phyloP scores from a whole-genome alignment of 1,284 basidiomycete genomes.

The Tilletia setariae region DNA sequence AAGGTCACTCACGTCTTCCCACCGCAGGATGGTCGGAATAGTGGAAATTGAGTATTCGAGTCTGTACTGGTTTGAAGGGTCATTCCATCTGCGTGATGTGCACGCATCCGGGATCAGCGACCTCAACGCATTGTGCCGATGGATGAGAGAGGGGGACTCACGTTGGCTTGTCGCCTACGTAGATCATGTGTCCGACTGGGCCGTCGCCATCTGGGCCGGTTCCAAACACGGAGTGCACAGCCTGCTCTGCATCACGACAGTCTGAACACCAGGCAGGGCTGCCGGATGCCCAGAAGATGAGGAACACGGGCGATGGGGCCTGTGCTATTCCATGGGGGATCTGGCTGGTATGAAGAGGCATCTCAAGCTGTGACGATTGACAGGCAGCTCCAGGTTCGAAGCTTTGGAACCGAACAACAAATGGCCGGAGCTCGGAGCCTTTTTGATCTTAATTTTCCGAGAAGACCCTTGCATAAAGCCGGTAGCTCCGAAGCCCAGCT shows the following conservation, averaged over 20 bases:
- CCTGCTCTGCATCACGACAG: conserved; percentile 34
- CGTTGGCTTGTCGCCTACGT: conserved; percentile 31
- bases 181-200: conserved; percentile 27
- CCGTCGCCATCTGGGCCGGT: neutral
- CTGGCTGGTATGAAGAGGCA: conserved; percentile 6
- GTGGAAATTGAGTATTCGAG: conserved; percentile 30
- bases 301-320: conserved; percentile 17
- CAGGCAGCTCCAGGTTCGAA: neutral
- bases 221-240: conserved; percentile 30
- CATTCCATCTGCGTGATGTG: conserved; percentile 25
- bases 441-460: too few species aligned
- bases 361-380: neutral
- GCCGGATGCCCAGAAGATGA: conserved; percentile 41
- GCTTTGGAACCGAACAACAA: too few species aligned
- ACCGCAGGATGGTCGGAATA: conserved; percentile 36
- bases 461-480: too few species aligned
- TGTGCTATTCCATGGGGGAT: neutral
- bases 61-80: conserved; percentile 29
- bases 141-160: neutral
- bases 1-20: neutral
- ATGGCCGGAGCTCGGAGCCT: too few species aligned
- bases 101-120: too few species aligned
- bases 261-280: conserved; percentile 40
- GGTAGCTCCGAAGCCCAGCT: too few species aligned
- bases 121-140: neutral